phyloP scores from a whole-genome alignment of 805 yeast genomes.

The Zygosaccharomyces pseudorouxii region DNA sequence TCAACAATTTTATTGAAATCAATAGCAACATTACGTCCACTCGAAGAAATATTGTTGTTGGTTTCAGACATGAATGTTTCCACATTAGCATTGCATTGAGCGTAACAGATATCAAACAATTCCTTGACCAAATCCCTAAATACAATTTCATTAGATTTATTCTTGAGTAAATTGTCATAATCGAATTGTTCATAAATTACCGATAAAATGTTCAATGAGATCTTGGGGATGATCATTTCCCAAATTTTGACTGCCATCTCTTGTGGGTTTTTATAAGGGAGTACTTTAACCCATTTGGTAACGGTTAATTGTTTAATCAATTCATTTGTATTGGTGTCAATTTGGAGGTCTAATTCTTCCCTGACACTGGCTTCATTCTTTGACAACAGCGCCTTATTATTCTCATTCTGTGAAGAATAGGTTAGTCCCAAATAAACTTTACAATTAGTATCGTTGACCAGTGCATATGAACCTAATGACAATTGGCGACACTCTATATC shows the following conservation, averaged over 20 bases:
- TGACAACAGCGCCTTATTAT: constrained; percentile 3
- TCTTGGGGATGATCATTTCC: constrained; percentile 30
- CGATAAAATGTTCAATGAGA: constrained; percentile 31
- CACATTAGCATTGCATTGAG: constrained; percentile 23
- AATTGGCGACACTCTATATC: constrained; percentile 33
- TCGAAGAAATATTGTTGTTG: not conserved
- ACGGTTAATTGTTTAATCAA: constrained; percentile 14
- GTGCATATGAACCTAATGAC: constrained; percentile 31
- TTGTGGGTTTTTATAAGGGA: constrained; percentile 9
- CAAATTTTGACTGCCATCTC: constrained; percentile 30
- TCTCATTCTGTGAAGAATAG: constrained; percentile 15
- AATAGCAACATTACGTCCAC: constrained; percentile 7
- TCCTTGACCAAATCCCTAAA: constrained; percentile 31
- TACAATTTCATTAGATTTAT: constrained; percentile 23
- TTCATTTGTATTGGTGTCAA: constrained; percentile 8
- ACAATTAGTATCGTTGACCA: constrained; percentile 27
- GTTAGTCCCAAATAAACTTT: constrained; percentile 27
- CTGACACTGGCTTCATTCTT: constrained; percentile 10
- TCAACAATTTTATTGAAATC: constrained; percentile 21
- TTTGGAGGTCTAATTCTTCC: constrained; percentile 6
- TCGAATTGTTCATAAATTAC: constrained; percentile 33
- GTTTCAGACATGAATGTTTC: constrained; percentile 8
- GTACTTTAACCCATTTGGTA: constrained; percentile 23
- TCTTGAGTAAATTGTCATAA: constrained; percentile 23
- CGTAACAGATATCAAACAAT: constrained; percentile 23